Percentiles rank a stretch among this genome's conserved stretches.
These are phyloP conservation scores for Lactifluus piperatus DNA, from an alignment of 768 basidiomycete species.

Conservation along the genomic window DNA sequence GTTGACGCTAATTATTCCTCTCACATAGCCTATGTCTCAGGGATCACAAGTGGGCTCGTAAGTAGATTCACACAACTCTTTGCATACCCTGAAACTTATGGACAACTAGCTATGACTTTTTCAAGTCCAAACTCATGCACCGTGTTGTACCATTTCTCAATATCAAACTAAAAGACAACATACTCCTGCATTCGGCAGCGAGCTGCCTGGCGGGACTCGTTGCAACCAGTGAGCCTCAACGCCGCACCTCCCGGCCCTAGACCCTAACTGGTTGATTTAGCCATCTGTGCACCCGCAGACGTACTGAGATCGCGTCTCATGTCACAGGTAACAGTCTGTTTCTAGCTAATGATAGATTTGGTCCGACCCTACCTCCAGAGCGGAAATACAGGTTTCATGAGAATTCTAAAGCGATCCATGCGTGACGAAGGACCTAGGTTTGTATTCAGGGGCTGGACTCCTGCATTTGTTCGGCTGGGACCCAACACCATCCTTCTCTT, in stretches of 20 bases:
- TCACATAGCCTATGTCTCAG: constrained; percentile 29
- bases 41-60: constrained; percentile 80
- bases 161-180: constrained; percentile 55
- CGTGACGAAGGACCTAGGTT: constrained; percentile 68
- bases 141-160: constrained; percentile 45
- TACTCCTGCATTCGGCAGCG: constrained; percentile 57
- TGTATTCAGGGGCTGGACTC: constrained; percentile 85
- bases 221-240: constrained; percentile 54
- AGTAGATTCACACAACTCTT: constrained; percentile 27
- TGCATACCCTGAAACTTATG: not conserved
- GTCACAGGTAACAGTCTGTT: constrained; percentile 47
- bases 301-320: constrained; percentile 71
- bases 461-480: constrained; percentile 75
- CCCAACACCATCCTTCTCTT: constrained; percentile 82
- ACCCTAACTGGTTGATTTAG: constrained; percentile 29
- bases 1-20: constrained; percentile 1
- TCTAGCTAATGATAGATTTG: not conserved
- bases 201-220: constrained; percentile 66
- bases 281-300: constrained; percentile 72
- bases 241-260: not conserved
- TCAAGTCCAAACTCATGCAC: constrained; percentile 52
- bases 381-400: constrained; percentile 37
- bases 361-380: constrained; percentile 33
- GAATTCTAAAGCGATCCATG: constrained; percentile 50
- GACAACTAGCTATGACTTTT: constrained; percentile 57